Evolutionary conservation across 176 grass and related monocot genomes (phyloP), one percentile per base, ranked within the genome.

Genomic region (Musa schizocarpa): DNA sequence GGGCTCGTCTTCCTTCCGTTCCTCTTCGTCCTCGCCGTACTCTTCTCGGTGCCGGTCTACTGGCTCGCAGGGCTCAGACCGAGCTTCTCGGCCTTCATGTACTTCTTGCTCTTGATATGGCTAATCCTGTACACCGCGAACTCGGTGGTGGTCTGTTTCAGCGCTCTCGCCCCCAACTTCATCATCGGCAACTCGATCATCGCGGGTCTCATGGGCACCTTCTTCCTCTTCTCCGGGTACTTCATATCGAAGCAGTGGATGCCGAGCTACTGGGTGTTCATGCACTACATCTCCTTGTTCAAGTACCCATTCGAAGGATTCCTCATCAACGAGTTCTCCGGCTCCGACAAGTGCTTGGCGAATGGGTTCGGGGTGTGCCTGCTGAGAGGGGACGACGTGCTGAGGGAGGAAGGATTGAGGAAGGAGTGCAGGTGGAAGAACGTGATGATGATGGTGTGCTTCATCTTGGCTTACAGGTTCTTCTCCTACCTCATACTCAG

Each of bases 151-250:
- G 81, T 85, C 66, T 93, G 91, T 68, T 89, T 93, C 77, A 86
- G 85, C 52, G 85, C 91, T 19, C 81, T 84, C 11, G 85, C 82
- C 11, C 87, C 87, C 1, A 89, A 93, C 78, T 93, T 93, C 71
- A 88, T 93, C 24, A 82, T 89, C 34, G 91, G 87, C 34, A 89
- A 93, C 72, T 81, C 91, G 8, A 67, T 86, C 8, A 87, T 93
- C 55, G 76, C 85, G 0, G 91, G 91, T 3, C 77, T 89, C 26
- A 93, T 93, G 91, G 91, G 91, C 0, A 85, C 80, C 0, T 93
- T 87, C 80, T 93, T 93, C 79, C 82, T 93, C 69, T 93, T 93
- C 82, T 93, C 91, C 3, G 91, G 91, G 70, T 93, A 93, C 82
- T 93, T 93, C 91, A 93, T 90, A 77, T 24, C 85, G 11, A 78